Percentiles rank a stretch among this genome's conserved stretches.
Evolutionary conservation across 495 filamentous ascomycete genomes (phyloP).

Genomic region (Elasticomyces elasticus): DNA sequence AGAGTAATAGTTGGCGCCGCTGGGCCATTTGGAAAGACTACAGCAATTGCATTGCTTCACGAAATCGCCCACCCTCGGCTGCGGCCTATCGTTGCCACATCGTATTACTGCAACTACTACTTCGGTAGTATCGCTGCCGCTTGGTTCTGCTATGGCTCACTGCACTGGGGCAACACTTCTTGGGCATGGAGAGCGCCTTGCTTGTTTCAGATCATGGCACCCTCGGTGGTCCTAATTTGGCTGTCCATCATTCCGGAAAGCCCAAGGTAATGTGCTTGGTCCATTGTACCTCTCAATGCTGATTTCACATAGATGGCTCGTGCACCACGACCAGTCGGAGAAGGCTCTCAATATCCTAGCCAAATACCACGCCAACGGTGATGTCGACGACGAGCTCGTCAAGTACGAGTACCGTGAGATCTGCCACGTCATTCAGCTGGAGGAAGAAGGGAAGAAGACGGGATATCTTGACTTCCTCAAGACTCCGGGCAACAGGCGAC

Average conservation of each 20-base stretch:
- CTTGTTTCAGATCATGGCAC: neutral
- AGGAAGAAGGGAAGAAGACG: neutral
- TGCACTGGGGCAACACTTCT: neutral
- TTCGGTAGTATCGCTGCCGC: neutral
- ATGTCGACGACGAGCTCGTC: neutral
- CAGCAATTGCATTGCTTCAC: neutral
- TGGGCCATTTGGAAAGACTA: neutral
- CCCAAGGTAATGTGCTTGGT: too few relatives aligned
- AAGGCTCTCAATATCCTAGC: slow-evolving; percentile 1
- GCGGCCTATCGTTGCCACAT: neutral
- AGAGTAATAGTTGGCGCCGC: neutral
- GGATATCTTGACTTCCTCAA: neutral
- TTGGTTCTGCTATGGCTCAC: neutral
- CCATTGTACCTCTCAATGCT: too few relatives aligned
- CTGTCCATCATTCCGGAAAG: neutral
- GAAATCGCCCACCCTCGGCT: neutral
- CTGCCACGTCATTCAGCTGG: neutral
- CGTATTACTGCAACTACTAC: neutral
- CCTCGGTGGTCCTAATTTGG: neutral
- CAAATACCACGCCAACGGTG: slow-evolving; percentile 2
- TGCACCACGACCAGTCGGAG: slow-evolving; percentile 47
- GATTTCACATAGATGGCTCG: too few relatives aligned
- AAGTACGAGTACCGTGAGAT: slow-evolving; percentile 1
- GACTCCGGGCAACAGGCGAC: neutral
- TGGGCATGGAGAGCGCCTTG: slow-evolving; percentile 1